Base-by-base conservation (phyloP, 2,329 filamentous ascomycete species). In the Daldinia eschscholtzii region DNA sequence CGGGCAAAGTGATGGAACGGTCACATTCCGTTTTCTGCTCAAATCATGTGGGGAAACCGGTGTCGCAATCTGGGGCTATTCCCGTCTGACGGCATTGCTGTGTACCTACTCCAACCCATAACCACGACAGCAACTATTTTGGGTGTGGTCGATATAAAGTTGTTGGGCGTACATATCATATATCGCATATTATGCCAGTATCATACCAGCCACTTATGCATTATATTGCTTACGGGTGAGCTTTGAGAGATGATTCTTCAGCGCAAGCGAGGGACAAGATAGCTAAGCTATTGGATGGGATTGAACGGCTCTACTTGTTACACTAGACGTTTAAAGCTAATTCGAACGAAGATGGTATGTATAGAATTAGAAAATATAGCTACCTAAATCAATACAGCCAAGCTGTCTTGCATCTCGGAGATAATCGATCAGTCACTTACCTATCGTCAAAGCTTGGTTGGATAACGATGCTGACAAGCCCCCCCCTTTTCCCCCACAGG, bases 11-110 rank as follows among this genome's bases (percentile, higher is more conserved):
- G 37, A 69, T 67, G 63, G 63, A 62, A 69, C 63, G 59, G 63
- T 71, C 66, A 59, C 63, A 71, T 71, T 71, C 66, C 53, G 60
- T 41, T 33, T 61, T 69, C 57, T 64, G 41, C 48, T 67, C 59
- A 55, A 50, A 64, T 69, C 59, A 71, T 66, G 65, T 60, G 69
- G 62, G 63, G 60, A 64, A 59, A 33, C 35, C 46, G 12, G 44
- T 61, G 46, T 61, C 26, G 67, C 57, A 64, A 56, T 52, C 60
- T 70, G 52, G 63, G 44, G 57, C 23, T 42, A 55, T 37, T 59
- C n/a, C 53, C 28, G 61, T 53, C 67, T 62, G 57, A 28, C 57
- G 57, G 53, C 57, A 62, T 57, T 59, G 46, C 2, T 46, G 55
- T 58, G 48, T 35, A 33, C 3, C 30, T 57, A 44, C 44, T 61